A percentile compares a stretch with the other conserved stretches of the same genome.
Evolutionary conservation across 2,329 filamentous ascomycete genomes (phyloP).

Genomic region (Scedosporium aurantiacum): DNA sequence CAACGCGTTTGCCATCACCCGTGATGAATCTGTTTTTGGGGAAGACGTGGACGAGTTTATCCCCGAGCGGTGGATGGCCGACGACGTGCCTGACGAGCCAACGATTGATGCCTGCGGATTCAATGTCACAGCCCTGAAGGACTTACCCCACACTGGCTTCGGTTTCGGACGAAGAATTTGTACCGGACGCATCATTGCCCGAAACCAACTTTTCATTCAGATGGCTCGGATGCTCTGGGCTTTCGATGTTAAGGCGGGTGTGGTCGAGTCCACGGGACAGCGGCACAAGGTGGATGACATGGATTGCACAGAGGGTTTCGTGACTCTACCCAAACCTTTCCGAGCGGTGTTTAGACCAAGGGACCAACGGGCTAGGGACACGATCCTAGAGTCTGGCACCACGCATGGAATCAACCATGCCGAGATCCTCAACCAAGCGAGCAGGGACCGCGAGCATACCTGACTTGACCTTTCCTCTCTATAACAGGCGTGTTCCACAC

Average conservation of each 20-base stretch:
- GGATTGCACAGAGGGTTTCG: conserved; percentile 17
- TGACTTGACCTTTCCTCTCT: no score
- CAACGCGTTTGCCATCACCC: conserved; percentile 27
- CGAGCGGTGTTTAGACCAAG: conserved; percentile 16
- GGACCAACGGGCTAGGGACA: conserved; percentile 17
- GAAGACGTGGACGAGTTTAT: conserved; percentile 17
- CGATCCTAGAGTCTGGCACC: conserved; percentile 11
- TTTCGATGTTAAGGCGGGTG: conserved; percentile 25
- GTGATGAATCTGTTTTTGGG: conserved; percentile 30
- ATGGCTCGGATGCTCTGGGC: conserved; percentile 38
- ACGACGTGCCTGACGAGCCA: not conserved
- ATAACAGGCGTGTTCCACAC: no score
- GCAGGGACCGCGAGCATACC: not conserved
- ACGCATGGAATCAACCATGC: conserved; percentile 7
- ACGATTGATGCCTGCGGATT: conserved; percentile 7
- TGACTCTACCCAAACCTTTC: conserved; percentile 18
- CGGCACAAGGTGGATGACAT: conserved; percentile 13
- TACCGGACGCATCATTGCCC: conserved; percentile 32
- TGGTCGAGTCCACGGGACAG: conserved; percentile 11
- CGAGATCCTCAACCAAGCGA: not conserved
- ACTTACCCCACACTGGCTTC: conserved; percentile 26
- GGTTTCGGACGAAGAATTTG: conserved; percentile 36
- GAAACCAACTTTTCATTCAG: conserved; percentile 30
- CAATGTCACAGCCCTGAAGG: conserved; percentile 13
- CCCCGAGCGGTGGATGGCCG: conserved; percentile 21